Evolutionary conservation across 2,329 filamentous ascomycete species (phyloP).

Genomic region (Penicillium frequentans): DNA sequence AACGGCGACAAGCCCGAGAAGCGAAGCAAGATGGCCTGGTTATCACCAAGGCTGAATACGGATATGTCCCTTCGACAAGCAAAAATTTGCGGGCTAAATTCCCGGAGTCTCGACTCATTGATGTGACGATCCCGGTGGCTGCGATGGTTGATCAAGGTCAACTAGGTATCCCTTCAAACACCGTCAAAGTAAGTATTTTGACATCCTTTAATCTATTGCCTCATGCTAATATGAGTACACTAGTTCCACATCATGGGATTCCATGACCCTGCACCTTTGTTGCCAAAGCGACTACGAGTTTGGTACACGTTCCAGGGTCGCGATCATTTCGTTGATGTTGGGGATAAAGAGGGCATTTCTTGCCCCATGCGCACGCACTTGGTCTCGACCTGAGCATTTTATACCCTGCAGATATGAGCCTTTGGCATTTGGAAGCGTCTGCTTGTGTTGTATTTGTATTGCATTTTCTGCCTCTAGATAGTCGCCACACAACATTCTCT

Average conservation of each 20-base stretch:
- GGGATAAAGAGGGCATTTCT: conserved; percentile 36
- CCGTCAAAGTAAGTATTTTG: conserved; percentile 33
- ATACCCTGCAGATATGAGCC: background rate
- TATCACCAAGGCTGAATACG: conserved; percentile 44
- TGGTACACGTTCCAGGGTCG: conserved; percentile 43
- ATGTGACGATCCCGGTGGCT: conserved; percentile 47
- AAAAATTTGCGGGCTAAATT: conserved; percentile 24
- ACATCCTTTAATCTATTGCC: background rate
- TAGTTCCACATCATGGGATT: conserved; percentile 46
- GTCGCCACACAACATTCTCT: conserved; percentile 3
- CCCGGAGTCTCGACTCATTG: conserved; percentile 29
- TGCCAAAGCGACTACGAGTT: conserved; percentile 41
- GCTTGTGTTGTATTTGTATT: conserved; percentile 21
- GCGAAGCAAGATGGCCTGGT: conserved; percentile 37
- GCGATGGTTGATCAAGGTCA: conserved; percentile 45
- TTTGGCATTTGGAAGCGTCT: background rate
- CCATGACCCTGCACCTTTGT: conserved; percentile 44
- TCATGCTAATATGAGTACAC: conserved; percentile 16
- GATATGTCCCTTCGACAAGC: conserved; percentile 30
- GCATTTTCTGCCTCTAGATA: conserved; percentile 1
- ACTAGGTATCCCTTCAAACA: conserved; percentile 36
- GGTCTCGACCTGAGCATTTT: conserved; percentile 12
- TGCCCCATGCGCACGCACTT: conserved; percentile 43
- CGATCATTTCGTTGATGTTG: conserved; percentile 40
- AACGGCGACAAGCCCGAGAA: conserved; percentile 39